A percentile compares a stretch with the other conserved stretches of the same genome.
These are phyloP conservation scores for Neocallimastix lanati DNA, from an alignment of 192 early-diverging fungal genomes.

Conservation along the genomic window DNA sequence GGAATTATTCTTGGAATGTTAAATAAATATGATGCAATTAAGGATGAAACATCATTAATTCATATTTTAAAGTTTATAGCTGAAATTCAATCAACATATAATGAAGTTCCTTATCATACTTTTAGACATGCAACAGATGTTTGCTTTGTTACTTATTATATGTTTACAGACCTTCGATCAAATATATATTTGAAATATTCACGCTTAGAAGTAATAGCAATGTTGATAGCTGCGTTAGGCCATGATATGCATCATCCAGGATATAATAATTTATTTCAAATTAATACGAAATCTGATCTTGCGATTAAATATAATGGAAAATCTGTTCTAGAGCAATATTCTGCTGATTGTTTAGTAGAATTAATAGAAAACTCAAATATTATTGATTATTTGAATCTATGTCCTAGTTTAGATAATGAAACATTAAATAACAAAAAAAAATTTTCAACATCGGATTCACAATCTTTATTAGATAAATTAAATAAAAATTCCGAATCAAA, in stretches of 20 bases:
- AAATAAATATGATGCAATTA: background rate
- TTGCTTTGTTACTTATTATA: conserved; percentile 24
- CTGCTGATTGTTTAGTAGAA: conserved; percentile 54
- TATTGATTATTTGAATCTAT: conserved; percentile 12
- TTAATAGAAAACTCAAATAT: conserved; percentile 56
- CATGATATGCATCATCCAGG: conserved; percentile 84
- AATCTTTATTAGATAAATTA: too few species aligned
- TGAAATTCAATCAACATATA: background rate
- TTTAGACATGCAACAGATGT: background rate
- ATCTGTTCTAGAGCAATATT: conserved; percentile 76
- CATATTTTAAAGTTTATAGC: background rate
- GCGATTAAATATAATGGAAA: conserved; percentile 51
- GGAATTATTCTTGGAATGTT: conserved; percentile 70
- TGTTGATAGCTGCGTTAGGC: conserved; percentile 69
- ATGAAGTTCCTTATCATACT: background rate
- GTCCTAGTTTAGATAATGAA: background rate
- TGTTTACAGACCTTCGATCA: conserved; percentile 49
- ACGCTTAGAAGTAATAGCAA: conserved; percentile 45
- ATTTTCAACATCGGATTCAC: background rate
- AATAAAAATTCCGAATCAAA: too few species aligned
- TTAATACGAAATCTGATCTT: conserved; percentile 61
- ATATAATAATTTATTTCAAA: conserved; percentile 69
- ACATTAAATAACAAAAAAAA: too few species aligned
- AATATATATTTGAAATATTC: conserved; percentile 36
- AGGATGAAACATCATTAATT: background rate